Conservation (phyloP, 371 early-diverging fungal species). For the Zancudomyces culisetae region DNA sequence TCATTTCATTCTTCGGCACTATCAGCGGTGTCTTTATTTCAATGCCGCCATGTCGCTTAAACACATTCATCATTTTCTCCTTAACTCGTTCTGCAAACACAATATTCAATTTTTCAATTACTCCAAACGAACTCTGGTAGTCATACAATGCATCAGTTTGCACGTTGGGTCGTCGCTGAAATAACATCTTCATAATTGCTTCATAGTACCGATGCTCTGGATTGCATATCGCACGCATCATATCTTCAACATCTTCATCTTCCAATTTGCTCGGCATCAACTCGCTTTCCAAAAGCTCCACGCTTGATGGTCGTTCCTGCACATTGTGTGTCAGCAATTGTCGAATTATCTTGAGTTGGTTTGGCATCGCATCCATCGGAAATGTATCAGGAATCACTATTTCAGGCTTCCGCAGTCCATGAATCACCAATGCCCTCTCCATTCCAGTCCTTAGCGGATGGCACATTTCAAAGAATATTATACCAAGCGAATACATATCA, state of each 20-base stretch:
- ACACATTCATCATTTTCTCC: conserved; percentile 57
- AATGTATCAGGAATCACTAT: conserved; percentile 64
- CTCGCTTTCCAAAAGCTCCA: conserved; percentile 61
- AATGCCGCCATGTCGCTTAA: conserved; percentile 70
- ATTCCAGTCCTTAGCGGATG: conserved; percentile 50
- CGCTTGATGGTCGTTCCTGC: conserved; percentile 61
- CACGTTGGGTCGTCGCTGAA: conserved; percentile 51
- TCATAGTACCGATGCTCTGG: conserved; percentile 75
- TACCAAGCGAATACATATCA: conserved; percentile 55
- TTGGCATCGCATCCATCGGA: conserved; percentile 31
- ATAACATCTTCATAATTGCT: conserved; percentile 61
- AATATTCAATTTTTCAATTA: conserved; percentile 32
- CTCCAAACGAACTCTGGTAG: conserved; percentile 37
- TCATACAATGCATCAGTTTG: conserved; percentile 85
- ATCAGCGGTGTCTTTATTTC: conserved; percentile 67
- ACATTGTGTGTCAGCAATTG: conserved; percentile 57
- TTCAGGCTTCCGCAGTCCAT: conserved; percentile 40
- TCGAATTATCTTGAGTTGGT: conserved; percentile 49
- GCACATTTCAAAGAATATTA: conserved; percentile 60
- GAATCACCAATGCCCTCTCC: conserved; percentile 47
- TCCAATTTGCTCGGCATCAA: conserved; percentile 68
- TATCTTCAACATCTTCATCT: conserved; percentile 81
- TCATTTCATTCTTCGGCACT: conserved; percentile 56
- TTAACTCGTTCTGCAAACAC: conserved; percentile 49
- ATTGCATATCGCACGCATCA: conserved; percentile 72